Base-by-base conservation (phyloP, 1,284 basidiomycete species). In the Athelia psychrophila region DNA sequence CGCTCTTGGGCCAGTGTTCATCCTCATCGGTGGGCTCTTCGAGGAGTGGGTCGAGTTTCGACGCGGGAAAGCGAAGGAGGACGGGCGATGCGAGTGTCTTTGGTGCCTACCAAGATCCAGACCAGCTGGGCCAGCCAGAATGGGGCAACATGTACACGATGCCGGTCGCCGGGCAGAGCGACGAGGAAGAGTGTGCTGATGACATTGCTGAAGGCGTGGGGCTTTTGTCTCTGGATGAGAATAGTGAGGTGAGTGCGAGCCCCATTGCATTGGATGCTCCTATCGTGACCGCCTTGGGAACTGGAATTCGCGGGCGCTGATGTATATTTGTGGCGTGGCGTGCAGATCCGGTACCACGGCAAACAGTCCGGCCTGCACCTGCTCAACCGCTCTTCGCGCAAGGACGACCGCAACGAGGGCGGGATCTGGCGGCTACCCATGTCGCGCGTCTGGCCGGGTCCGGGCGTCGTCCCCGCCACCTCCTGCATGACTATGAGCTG, bases 341-440 rank as follows among this genome's bases (percentile, higher is more conserved):
- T 38, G 9, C 50, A 89, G 88, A 78, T 93, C 50, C 84, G 89
- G 47, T 91, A 81, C 62, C 88, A 91, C 52, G 84, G 86, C 20
- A 80, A 84, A 65, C 76, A 83, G 2, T 88, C 86, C 55, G 91
- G 91, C 2, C 71, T 94, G 44, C 85, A 91, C 58, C 73, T 94
- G 30, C 77, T 94, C 18, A 81, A 82, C 20, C 76, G 82, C 55
- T 83, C 77, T 51, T 77, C 80, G 54, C 78, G 86, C 22, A 78
- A 78, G n/a, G 85, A 87, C 56, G 77, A 80, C 53, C 79, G 85
- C 50, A 83, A 81, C 59, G 79, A 84, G 54, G 85, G 88, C 30
- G 86, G 88, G 23, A 79, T 92, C 59, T 93, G 90, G 90, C 79
- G 79, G 56, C 75, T 93, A 56, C 88, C 90, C 2, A 87, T 86